Evolutionary conservation across 768 basidiomycete species (phyloP), one percentile per base, ranked within the genome.

Genomic region (Pseudohyphozyma bogoriensis): DNA sequence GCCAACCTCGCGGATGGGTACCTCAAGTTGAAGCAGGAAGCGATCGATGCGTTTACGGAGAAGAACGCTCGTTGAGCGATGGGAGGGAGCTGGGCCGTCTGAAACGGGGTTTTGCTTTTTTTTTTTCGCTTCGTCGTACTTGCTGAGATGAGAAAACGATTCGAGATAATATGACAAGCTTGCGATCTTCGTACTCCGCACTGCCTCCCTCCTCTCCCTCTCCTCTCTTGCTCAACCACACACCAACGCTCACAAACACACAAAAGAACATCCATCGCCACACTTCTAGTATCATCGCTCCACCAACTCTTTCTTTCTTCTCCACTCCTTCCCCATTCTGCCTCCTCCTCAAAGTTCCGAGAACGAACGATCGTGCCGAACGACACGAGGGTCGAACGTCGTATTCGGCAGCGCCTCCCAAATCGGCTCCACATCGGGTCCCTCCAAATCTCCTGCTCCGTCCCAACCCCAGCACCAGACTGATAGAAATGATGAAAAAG

Each of bases 381-480:
- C 65, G 1, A 65, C 10, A 3, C 64, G 45, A 18, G 69, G 68
- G 39, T 70, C 69, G 31, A 51, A 39, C 33, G 67, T 62, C 36
- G 52, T 53, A 62, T 68, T 68, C 46, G 68, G 68, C 58, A 66
- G 58, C 7, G 51, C 39, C 73, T 96, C 93, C 93, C 93, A 99
- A 56, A 99, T 86, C 9, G 93, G 93, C 68, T 97, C 93, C 9
- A 99, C 89, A 70, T 97, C 92, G 0, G 93, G 93, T 45, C 92
- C 93, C 65, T 96, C 93, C 28, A 99, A 80, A 71, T 99, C 93
- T 24, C 93, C 93, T 4, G 93, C 93, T 18, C 93, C 93, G 70
- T 99, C 93, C 93, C 93, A 99, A 24, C 93, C 93, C 93, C 93
- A 96, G 72, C 93, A 97, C 93, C 93, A 96, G 16, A 97, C 93